A percentile compares a stretch with the other conserved stretches of the same genome.
These are phyloP conservation scores for Suillus discolor DNA, from an alignment of 768 basidiomycete species.

Conservation along the genomic window DNA sequence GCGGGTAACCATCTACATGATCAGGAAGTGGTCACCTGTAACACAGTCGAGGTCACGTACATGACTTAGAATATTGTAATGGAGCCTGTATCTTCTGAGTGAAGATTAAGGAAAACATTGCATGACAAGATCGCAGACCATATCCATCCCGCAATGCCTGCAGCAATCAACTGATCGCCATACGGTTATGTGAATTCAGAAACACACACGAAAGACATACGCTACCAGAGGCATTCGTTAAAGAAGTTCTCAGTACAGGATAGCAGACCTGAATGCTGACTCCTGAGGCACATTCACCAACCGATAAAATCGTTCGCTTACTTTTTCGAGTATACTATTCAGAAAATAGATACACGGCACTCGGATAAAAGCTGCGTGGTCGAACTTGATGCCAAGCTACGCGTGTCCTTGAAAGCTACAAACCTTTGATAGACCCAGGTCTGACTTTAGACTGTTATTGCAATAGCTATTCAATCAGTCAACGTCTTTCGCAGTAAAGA, in stretches of 20 bases:
- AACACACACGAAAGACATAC: slow-evolving; percentile 35
- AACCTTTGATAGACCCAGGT: slow-evolving; percentile 41
- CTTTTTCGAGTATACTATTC: slow-evolving; percentile 28
- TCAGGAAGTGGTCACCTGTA: slow-evolving; percentile 61
- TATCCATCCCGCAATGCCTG: too few relatives aligned
- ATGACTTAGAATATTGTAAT: slow-evolving; percentile 57
- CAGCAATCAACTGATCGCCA: slow-evolving; percentile 20
- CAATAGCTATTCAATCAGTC: slow-evolving; percentile 37
- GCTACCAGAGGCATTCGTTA: slow-evolving; percentile 68
- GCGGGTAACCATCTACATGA: slow-evolving; percentile 39
- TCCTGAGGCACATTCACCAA: slow-evolving; percentile 36
- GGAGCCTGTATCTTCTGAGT: too few relatives aligned
- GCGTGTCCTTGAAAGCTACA: background rate
- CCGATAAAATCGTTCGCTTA: background rate
- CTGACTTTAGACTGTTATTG: slow-evolving; percentile 54
- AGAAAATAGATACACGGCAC: slow-evolving; percentile 41
- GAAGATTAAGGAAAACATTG: too few relatives aligned
- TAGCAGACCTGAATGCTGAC: slow-evolving; percentile 62
- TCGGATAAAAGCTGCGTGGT: slow-evolving; percentile 63
- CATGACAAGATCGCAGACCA: too few relatives aligned
- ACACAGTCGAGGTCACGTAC: slow-evolving; percentile 30
- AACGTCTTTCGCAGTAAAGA: background rate
- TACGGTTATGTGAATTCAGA: background rate
- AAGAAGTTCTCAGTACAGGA: slow-evolving; percentile 57
- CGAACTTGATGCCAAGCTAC: background rate